Evolutionary conservation across 441 rosid species (phyloP).

Genomic region (Euphorbia schlechtendalii): DNA sequence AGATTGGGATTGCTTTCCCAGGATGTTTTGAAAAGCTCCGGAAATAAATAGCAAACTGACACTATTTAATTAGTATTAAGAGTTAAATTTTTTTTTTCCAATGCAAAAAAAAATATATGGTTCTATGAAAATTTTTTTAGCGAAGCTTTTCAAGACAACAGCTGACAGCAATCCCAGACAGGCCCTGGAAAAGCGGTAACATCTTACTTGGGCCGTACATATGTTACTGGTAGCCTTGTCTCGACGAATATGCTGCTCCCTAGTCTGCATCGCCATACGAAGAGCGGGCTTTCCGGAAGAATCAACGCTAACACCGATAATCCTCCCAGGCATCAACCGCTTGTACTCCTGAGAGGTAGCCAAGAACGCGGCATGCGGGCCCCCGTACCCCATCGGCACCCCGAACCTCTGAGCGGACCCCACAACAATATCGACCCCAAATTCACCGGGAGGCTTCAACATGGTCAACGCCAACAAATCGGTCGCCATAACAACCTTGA

Average conservation of each 20-base stretch:
- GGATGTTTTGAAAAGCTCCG: no score
- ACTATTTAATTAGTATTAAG: no score
- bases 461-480: conserved; percentile 87
- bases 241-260: conserved; percentile 97
- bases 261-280: conserved; percentile 98
- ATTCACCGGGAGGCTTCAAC: conserved; percentile 97
- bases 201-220: conserved; percentile 93
- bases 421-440: conserved; percentile 88
- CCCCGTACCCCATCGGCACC: conserved; percentile 97
- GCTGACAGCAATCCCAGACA: no score
- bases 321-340: conserved; percentile 97
- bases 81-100: no score
- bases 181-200: conserved; percentile 43
- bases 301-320: conserved; percentile 91
- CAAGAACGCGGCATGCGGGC: conserved; percentile 95
- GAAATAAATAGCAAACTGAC: no score
- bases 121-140: no score
- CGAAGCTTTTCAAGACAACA: no score
- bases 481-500: conserved; percentile 94
- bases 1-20: no score
- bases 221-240: conserved; percentile 99
- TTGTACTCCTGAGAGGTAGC: conserved; percentile 98
- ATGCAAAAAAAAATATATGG: no score
- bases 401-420: conserved; percentile 98
- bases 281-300: conserved; percentile 84